A percentile compares a stretch with the other conserved stretches of the same genome.
Conservation (phyloP, 768 basidiomycete genomes). For the Leccinum ochraceum region DNA sequence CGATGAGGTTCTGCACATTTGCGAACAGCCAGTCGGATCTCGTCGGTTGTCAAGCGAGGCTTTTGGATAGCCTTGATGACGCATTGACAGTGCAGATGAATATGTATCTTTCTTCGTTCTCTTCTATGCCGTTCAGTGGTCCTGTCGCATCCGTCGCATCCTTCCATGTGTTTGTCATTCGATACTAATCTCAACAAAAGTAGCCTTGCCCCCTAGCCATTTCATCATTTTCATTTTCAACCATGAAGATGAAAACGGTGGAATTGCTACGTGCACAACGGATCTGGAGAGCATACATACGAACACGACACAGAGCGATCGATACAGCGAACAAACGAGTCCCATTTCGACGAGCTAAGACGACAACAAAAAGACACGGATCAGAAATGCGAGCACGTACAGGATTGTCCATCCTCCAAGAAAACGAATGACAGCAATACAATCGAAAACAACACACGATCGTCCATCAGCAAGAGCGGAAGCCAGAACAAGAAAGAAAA, state of each 20-base stretch:
- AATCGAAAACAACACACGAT: slow-evolving; percentile 1
- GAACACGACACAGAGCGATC: neutral
- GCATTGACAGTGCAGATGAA: no score
- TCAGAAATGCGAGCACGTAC: slow-evolving; percentile 2
- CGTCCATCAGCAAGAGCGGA: neutral
- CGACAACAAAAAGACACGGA: neutral
- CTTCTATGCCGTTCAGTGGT: no score
- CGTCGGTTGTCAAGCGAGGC: no score
- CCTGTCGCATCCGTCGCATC: no score
- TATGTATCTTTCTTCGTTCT: no score
- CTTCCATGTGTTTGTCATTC: no score
- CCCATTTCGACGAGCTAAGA: neutral
- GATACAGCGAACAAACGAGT: slow-evolving; percentile 3
- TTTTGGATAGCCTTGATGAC: no score
- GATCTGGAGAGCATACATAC: neutral
- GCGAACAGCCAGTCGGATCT: no score
- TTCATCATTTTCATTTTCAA: neutral
- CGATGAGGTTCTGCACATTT: no score
- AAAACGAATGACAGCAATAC: slow-evolving; percentile 5
- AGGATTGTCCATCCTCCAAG: slow-evolving; percentile 6
- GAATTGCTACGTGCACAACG: neutral
- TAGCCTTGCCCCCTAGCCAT: no score
- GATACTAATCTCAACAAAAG: no score
- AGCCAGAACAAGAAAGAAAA: neutral
- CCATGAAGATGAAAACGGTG: neutral